A percentile compares a stretch with the other conserved stretches of the same genome.
Conservation (phyloP, 192 early-diverging fungal species). For the Jimgerdemannia lactiflua region DNA sequence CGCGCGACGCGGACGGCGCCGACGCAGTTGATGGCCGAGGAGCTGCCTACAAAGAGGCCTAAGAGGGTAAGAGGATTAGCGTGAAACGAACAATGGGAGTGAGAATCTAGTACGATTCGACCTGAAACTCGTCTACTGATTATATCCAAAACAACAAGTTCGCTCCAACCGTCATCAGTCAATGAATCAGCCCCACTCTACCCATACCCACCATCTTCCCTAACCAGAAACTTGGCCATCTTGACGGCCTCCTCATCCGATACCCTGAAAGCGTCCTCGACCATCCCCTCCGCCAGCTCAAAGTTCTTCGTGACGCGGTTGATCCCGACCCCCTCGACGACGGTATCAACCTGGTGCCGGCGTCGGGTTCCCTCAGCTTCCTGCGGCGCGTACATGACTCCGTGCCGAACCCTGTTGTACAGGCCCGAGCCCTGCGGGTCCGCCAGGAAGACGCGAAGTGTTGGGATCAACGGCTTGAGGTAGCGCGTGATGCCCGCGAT, state of each 20-base stretch:
- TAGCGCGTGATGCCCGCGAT: constrained; percentile 88
- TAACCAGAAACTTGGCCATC: constrained; percentile 85
- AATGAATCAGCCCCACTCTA: background rate
- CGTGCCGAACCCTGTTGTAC: constrained; percentile 87
- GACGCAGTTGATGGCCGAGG: constrained; percentile 91
- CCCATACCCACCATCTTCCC: constrained; percentile 57
- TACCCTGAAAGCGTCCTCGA: constrained; percentile 85
- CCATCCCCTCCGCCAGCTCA: constrained; percentile 45
- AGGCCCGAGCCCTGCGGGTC: constrained; percentile 94
- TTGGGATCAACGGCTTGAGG: constrained; percentile 65
- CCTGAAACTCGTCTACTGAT: too few relatives aligned
- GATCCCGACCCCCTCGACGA: constrained; percentile 96
- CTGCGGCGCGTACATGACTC: constrained; percentile 83
- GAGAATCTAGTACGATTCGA: too few relatives aligned
- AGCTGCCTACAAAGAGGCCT: constrained; percentile 87
- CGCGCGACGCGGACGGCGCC: constrained; percentile 79
- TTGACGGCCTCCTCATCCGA: constrained; percentile 84
- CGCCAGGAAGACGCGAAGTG: constrained; percentile 70
- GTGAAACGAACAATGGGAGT: background rate
- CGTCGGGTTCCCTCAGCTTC: constrained; percentile 88
- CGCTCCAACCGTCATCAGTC: too few relatives aligned
- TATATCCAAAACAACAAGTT: too few relatives aligned
- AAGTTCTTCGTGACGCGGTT: constrained; percentile 94
- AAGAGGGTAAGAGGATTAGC: constrained; percentile 19
- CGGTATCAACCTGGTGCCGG: constrained; percentile 96